Conservation (phyloP, 2,329 filamentous ascomycete genomes). For the Didymella pomorum region DNA sequence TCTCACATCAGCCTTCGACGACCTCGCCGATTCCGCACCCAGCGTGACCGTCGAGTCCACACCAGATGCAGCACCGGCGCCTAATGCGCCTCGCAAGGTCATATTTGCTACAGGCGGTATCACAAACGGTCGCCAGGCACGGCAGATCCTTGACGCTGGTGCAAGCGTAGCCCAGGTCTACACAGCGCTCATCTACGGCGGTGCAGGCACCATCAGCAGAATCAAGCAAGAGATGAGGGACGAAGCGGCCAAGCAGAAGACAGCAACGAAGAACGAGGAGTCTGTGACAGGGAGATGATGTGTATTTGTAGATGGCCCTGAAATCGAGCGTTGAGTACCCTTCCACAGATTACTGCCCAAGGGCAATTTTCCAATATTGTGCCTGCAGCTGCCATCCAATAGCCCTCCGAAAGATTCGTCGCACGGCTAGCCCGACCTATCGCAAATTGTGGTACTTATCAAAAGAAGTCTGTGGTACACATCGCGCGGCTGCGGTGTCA, state of each 20-base stretch:
- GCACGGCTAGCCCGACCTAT: neutral
- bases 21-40: slow-evolving; percentile 42
- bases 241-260: slow-evolving; percentile 41
- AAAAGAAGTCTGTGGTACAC: neutral
- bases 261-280: slow-evolving; percentile 26
- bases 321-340: slow-evolving; percentile 1
- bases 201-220: slow-evolving; percentile 65
- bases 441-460: neutral
- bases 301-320: neutral
- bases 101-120: slow-evolving; percentile 96
- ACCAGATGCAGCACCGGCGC: slow-evolving; percentile 35
- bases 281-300: slow-evolving; percentile 2
- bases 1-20: slow-evolving; percentile 40
- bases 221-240: slow-evolving; percentile 62
- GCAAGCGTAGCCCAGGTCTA: slow-evolving; percentile 93
- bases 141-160: slow-evolving; percentile 83
- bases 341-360: neutral
- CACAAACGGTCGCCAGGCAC: slow-evolving; percentile 83
- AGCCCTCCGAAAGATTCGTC: neutral
- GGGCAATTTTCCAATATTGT: neutral
- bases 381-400: neutral
- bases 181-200: slow-evolving; percentile 74
- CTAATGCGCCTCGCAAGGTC: slow-evolving; percentile 66
- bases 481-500: neutral
- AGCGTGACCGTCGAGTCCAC: slow-evolving; percentile 30